Evolutionary conservation across 2,329 filamentous ascomycete species (phyloP), one percentile per base, ranked within the genome.

Genomic region (Venturia asperata): DNA sequence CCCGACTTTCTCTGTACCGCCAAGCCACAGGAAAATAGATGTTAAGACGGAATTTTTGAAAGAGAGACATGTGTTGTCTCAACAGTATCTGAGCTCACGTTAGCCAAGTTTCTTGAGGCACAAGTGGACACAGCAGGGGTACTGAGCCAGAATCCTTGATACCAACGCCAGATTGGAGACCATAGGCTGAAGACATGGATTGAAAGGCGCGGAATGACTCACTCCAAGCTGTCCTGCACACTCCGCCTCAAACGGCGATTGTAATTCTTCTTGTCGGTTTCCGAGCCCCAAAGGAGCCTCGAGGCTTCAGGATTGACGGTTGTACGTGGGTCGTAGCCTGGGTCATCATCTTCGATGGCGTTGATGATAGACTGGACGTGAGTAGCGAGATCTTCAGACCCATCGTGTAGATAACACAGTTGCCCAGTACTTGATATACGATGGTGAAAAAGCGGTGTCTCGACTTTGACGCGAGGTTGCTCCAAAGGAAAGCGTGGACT

Each of bases 241-340:
- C 89, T 90, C 70, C 91, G 84, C 64, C 93, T 85, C 67, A 97
- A 80, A 67, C 86, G 85, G 64, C 93, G 85, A 71, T 89, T 92
- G 78, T 97, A 97, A 69, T 85, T 78, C 77, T 92, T 96, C 73
- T 90, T 89, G 64, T 93, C 88, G 2, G 92, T 88, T 0, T 84
- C 77, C 4, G 82, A 82, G 3, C 92, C 92, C 93, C 94, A 99
- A 73, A 88, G 94, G 58, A 97, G 79, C 74, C 87, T 90, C 49
- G 89, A 87, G 1, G 92, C 92, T 71, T 96, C 92, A 0, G 87
- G 89, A 68, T 96, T 88, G 45, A 97, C 91, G 41, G 91, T 84
- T 13, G 90, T 92, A 58, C 93, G 84, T 0, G 94, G 94, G 73
- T 99, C 94, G 72, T 96, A 97, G 0, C 89, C 87, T 0, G 92